Evolutionary conservation across 495 filamentous ascomycete genomes (phyloP).

Genomic region (Cladorrhinum samala): DNA sequence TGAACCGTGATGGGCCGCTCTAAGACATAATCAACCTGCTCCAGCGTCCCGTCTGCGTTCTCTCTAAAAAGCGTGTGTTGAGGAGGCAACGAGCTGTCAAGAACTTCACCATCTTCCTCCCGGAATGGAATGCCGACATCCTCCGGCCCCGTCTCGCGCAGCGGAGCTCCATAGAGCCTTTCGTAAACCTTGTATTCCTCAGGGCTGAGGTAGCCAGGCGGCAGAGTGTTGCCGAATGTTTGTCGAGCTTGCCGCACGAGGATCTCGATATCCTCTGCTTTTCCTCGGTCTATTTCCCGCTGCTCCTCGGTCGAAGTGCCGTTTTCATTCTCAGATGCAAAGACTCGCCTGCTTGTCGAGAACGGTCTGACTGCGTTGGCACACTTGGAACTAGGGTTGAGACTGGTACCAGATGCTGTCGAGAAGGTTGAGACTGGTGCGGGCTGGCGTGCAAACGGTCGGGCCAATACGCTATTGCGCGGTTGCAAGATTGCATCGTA

Average conservation of each 20-base stretch:
- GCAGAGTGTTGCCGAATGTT: conserved; percentile 70
- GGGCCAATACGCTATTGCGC: conserved; percentile 10
- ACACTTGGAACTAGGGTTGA: conserved; percentile 12
- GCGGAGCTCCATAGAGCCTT: conserved; percentile 69
- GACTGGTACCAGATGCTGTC: conserved; percentile 3
- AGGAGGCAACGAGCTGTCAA: conserved; percentile 6
- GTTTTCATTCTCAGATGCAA: background rate
- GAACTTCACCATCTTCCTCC: conserved; percentile 19
- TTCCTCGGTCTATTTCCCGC: conserved; percentile 5
- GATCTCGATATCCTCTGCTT: conserved; percentile 45
- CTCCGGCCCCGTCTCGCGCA: conserved; percentile 48
- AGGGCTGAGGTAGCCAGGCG: conserved; percentile 61
- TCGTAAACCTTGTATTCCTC: conserved; percentile 72
- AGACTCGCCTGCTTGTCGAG: conserved; percentile 27
- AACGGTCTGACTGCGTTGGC: conserved; percentile 29
- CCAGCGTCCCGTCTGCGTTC: conserved; percentile 52
- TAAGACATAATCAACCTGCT: conserved; percentile 50
- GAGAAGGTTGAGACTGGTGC: conserved; percentile 6
- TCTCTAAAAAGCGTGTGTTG: conserved; percentile 44
- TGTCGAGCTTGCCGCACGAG: conserved; percentile 65
- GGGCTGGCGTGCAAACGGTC: conserved; percentile 16
- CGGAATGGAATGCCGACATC: conserved; percentile 49
- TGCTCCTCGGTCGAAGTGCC: background rate
- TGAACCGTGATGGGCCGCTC: conserved; percentile 13
- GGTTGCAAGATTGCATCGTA: conserved; percentile 34